phyloP scores from a whole-genome alignment of 1,139 yeast species.

The Pneumocystis canis region DNA sequence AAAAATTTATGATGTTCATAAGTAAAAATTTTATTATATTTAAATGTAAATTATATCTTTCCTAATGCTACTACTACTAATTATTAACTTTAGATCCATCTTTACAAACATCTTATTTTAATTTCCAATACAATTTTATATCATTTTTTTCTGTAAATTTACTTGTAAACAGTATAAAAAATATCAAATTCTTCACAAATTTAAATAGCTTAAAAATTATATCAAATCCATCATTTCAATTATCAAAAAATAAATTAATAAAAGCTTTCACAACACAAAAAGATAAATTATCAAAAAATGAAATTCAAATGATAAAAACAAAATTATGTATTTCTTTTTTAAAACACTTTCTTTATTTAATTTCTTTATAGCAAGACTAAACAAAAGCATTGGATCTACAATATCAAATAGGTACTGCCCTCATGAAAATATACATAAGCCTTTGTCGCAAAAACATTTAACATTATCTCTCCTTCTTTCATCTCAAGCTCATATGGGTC shows the following conservation, averaged over 20 bases:
- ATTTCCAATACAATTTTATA: not conserved
- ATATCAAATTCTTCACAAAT: not conserved
- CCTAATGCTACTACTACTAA: not conserved
- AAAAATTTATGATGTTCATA: not conserved
- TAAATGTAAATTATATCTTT: not conserved
- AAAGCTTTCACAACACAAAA: not conserved
- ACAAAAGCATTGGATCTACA: not conserved
- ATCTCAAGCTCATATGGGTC: conserved; percentile 92
- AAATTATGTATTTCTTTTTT: not conserved
- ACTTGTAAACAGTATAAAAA: not conserved
- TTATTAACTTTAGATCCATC: not conserved
- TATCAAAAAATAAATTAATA: not conserved
- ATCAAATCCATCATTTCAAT: not conserved
- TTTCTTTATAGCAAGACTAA: not conserved
- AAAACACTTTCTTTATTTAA: not conserved
- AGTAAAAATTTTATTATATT: not conserved
- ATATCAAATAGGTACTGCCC: not conserved
- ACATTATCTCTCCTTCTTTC: conserved; percentile 60
- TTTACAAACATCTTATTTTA: not conserved
- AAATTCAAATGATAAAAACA: not conserved
- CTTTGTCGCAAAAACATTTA: conserved; percentile 4
- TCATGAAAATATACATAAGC: not conserved
- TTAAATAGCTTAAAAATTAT: not conserved
- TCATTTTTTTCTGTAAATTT: not conserved
- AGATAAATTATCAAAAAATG: not conserved